Conservation (phyloP, 2,329 filamentous ascomycete species). For the Ophiostoma sp. region DNA sequence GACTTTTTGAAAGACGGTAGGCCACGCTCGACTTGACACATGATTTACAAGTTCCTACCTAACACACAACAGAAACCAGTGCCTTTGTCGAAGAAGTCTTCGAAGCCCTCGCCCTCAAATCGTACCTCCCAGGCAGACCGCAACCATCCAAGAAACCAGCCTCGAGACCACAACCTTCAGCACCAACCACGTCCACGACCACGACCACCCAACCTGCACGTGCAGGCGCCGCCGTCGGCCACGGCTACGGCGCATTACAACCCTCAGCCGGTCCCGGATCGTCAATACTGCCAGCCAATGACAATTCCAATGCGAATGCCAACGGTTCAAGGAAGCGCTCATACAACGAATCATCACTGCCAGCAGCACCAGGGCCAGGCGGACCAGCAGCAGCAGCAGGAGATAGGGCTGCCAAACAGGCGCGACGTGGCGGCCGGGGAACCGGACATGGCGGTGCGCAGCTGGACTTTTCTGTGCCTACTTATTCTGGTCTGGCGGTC, state of each 20-base stretch:
- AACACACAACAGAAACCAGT: slow-evolving; percentile 48
- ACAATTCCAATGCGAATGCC: background rate
- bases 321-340: slow-evolving; percentile 52
- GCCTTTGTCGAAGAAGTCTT: slow-evolving; percentile 73
- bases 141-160: slow-evolving; percentile 27
- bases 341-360: slow-evolving; percentile 47
- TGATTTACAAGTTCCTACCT: background rate
- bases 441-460: slow-evolving; percentile 35
- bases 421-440: slow-evolving; percentile 52
- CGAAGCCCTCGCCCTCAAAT: slow-evolving; percentile 61
- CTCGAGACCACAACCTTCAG: slow-evolving; percentile 19
- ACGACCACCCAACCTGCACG: slow-evolving; percentile 19
- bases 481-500: background rate
- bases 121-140: slow-evolving; percentile 59
- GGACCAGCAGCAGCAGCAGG: slow-evolving; percentile 15
- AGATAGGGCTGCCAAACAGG: slow-evolving; percentile 58
- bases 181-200: slow-evolving; percentile 29
- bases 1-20: slow-evolving; percentile 72
- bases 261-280: background rate
- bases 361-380: background rate
- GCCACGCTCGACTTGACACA: slow-evolving; percentile 13
- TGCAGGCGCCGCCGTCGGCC: background rate
- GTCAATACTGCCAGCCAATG: background rate
- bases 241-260: background rate
- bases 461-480: background rate